phyloP scores from a whole-genome alignment of 805 yeast genomes.

The Kuraishia cidri region DNA sequence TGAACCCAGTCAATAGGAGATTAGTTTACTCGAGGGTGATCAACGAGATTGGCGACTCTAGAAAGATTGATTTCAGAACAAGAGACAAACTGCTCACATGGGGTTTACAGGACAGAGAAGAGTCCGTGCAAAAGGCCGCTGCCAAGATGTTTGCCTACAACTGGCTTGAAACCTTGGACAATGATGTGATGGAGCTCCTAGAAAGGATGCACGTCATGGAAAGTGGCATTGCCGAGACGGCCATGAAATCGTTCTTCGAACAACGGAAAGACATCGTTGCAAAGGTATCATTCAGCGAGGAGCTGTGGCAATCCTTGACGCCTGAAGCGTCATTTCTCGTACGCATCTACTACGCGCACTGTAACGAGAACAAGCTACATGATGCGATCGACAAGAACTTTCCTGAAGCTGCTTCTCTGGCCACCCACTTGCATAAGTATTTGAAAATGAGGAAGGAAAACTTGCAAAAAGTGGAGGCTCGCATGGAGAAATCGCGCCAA shows the following conservation, averaged over 20 bases:
- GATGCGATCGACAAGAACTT: conserved; percentile 58
- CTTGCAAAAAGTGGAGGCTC: conserved; percentile 12
- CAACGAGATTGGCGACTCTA: conserved; percentile 56
- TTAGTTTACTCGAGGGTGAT: conserved; percentile 61
- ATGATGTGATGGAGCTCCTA: conserved; percentile 64
- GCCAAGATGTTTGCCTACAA: conserved; percentile 53
- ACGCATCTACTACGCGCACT: conserved; percentile 56
- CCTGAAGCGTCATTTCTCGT: conserved; percentile 71
- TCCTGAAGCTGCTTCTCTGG: conserved; percentile 73
- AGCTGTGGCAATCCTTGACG: conserved; percentile 60
- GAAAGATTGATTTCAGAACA: conserved; percentile 36
- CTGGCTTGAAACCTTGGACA: conserved; percentile 66
- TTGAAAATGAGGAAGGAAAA: conserved; percentile 35
- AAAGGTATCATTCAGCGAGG: conserved; percentile 51
- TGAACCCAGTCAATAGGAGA: conserved; percentile 62
- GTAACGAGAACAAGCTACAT: conserved; percentile 40
- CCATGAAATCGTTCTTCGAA: conserved; percentile 55
- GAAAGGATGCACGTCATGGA: conserved; percentile 65
- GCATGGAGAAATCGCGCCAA: conserved; percentile 6
- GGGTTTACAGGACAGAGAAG: conserved; percentile 88
- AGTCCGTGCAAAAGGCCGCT: conserved; percentile 63
- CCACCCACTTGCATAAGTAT: conserved; percentile 48
- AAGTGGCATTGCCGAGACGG: conserved; percentile 58
- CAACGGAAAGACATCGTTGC: conserved; percentile 54
- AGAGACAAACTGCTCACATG: conserved; percentile 66